phyloP scores from a whole-genome alignment of 495 filamentous ascomycete genomes.

The Parachaetomium inaequale region DNA sequence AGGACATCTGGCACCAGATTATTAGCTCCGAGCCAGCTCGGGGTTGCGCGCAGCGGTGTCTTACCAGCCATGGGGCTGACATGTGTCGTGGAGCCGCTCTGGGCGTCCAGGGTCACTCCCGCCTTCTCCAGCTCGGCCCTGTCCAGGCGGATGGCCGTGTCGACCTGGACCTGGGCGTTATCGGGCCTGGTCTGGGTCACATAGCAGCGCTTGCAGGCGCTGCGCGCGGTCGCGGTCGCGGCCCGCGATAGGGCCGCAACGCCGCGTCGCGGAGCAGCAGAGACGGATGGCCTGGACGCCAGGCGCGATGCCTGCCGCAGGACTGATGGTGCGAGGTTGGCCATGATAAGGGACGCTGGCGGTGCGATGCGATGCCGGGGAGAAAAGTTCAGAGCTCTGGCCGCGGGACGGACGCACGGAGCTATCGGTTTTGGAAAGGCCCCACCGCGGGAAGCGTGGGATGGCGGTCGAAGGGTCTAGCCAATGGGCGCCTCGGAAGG shows the following conservation, averaged over 20 bases:
- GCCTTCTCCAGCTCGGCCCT: conserved; percentile 79
- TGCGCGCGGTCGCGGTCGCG: conserved; percentile 30
- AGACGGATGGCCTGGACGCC: conserved; percentile 52
- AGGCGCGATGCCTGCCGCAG: conserved; percentile 76
- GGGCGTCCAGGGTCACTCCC: conserved; percentile 55
- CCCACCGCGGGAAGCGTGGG: conserved; percentile 3
- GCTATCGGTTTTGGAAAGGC: conserved; percentile 18
- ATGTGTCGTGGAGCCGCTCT: conserved; percentile 49
- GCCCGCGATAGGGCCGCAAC: conserved; percentile 43
- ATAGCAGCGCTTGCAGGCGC: conserved; percentile 56
- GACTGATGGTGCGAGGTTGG: conserved; percentile 64
- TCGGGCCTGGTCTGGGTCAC: conserved; percentile 79
- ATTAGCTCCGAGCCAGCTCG: conserved; percentile 7
- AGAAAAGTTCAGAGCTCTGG: conserved; percentile 12
- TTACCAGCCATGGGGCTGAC: conserved; percentile 76
- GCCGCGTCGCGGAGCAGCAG: conserved; percentile 47
- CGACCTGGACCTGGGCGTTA: conserved; percentile 77
- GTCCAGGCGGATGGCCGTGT: conserved; percentile 77
- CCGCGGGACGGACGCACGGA: conserved; percentile 13
- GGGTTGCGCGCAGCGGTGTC: conserved; percentile 7
- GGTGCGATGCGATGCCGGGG: conserved; percentile 15
- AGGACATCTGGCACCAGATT: conserved; percentile 59
- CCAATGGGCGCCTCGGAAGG: conserved; percentile 14
- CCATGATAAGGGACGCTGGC: conserved; percentile 52
- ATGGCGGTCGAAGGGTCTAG: conserved; percentile 4